Conservation (phyloP, 192 early-diverging fungal genomes). For the Allomyces arbusculus region DNA sequence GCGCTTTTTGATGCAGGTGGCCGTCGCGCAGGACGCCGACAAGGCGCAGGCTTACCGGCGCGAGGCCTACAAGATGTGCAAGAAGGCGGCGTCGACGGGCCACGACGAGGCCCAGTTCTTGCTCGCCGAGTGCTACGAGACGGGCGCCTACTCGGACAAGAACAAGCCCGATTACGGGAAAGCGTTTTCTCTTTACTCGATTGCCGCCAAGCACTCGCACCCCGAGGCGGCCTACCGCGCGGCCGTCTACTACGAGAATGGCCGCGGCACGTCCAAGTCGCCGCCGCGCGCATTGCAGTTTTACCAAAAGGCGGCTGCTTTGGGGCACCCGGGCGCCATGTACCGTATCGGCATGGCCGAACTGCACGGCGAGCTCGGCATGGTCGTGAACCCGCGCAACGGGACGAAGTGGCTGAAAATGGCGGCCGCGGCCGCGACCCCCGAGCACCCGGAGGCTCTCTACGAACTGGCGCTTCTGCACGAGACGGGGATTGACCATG, state of each 20-base stretch:
- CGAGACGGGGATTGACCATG: conserved; percentile 31
- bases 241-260: conserved; percentile 42
- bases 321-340: conserved; percentile 45
- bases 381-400: conserved; percentile 27
- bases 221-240: conserved; percentile 43
- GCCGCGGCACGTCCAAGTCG: conserved; percentile 35
- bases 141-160: conserved; percentile 37
- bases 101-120: conserved; percentile 50
- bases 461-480: conserved; percentile 36
- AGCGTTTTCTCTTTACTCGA: conserved; percentile 40
- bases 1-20: conserved; percentile 38
- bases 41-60: conserved; percentile 29
- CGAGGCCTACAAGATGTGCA: conserved; percentile 45
- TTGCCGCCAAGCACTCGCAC: conserved; percentile 47
- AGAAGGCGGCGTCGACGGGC: conserved; percentile 30
- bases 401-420: conserved; percentile 40
- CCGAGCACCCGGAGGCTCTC: conserved; percentile 35
- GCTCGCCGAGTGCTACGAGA: conserved; percentile 45
- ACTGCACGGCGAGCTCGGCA: conserved; percentile 31
- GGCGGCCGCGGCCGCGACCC: conserved; percentile 30
- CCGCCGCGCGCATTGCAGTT: conserved; percentile 40
- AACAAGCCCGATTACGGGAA: conserved; percentile 46
- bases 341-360: conserved; percentile 39
- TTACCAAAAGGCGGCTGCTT: conserved; percentile 47
- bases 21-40: conserved; percentile 22